Conservation (phyloP, 2,329 filamentous ascomycete genomes). For the Chalaropsis ovoidea region DNA sequence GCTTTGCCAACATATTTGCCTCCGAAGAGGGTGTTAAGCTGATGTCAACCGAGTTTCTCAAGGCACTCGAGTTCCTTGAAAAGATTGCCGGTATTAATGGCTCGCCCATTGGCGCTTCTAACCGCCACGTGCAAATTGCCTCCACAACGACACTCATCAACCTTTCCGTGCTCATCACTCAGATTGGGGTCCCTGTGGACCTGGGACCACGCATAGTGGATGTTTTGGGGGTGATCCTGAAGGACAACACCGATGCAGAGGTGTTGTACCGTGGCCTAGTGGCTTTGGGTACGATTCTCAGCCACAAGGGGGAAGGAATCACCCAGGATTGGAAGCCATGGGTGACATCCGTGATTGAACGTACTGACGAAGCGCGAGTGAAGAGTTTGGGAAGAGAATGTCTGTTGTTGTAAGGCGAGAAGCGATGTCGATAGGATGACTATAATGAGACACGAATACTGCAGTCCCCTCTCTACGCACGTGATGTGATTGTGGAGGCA, state of each 20-base stretch:
- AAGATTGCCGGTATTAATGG: conserved; percentile 46
- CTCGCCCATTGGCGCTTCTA: conserved; percentile 44
- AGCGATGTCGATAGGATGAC: background rate
- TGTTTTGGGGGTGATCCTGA: conserved; percentile 53
- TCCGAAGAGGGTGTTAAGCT: conserved; percentile 60
- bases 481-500: background rate
- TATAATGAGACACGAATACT: background rate
- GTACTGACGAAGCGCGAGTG: conserved; percentile 40
- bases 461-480: background rate
- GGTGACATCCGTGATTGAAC: conserved; percentile 38
- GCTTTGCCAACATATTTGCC: conserved; percentile 73
- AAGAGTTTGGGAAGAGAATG: conserved; percentile 41
- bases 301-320: conserved; percentile 30
- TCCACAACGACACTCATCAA: conserved; percentile 77
- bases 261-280: conserved; percentile 74
- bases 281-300: conserved; percentile 65
- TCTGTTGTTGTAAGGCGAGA: conserved; percentile 30
- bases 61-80: conserved; percentile 53
- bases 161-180: conserved; percentile 55
- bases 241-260: conserved; percentile 63
- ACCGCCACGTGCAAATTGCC: conserved; percentile 75
- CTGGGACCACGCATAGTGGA: conserved; percentile 46
- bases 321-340: conserved; percentile 29
- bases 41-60: conserved; percentile 48
- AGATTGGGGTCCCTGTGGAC: conserved; percentile 31